Conservation (phyloP, 2,329 filamentous ascomycete genomes). For the Colletotrichum musae region DNA sequence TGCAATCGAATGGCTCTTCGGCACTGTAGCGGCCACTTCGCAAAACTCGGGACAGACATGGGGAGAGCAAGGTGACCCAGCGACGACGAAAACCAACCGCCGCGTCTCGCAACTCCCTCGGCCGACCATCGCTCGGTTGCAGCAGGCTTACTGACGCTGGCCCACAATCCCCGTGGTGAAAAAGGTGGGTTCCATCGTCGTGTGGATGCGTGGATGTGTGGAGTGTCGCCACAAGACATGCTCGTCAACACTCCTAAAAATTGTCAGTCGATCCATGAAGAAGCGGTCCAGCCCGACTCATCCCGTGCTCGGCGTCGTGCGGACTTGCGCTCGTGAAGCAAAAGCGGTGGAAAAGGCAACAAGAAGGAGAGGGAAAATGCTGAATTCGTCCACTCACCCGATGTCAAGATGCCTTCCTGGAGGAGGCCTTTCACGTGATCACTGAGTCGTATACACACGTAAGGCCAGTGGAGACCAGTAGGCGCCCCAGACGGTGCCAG, state of each 20-base stretch:
- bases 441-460: background rate
- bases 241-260: conserved; percentile 13
- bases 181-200: conserved; percentile 7
- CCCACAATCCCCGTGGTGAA: conserved; percentile 25
- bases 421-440: conserved; percentile 7
- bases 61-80: background rate
- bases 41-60: background rate
- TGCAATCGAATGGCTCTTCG: background rate
- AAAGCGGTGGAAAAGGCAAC: too few species aligned
- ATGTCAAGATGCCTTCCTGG: background rate
- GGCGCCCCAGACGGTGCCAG: conserved; percentile 4
- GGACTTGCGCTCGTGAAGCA: background rate
- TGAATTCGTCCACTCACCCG: too few species aligned
- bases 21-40: background rate
- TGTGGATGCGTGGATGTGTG: conserved; percentile 37
- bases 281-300: conserved; percentile 30
- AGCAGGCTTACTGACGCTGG: conserved; percentile 10
- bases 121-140: conserved; percentile 18
- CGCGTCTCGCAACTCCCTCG: conserved; percentile 13
- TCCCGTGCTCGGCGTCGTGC: background rate
- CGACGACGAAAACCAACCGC: background rate
- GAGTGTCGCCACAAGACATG: conserved; percentile 23
- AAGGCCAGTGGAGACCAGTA: conserved; percentile 2
- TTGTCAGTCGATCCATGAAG: conserved; percentile 27
- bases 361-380: too few species aligned